Percentiles rank a stretch among this genome's conserved stretches.
Evolutionary conservation across 2,329 filamentous ascomycete species (phyloP).

Genomic region (Colletotrichum sp.): DNA sequence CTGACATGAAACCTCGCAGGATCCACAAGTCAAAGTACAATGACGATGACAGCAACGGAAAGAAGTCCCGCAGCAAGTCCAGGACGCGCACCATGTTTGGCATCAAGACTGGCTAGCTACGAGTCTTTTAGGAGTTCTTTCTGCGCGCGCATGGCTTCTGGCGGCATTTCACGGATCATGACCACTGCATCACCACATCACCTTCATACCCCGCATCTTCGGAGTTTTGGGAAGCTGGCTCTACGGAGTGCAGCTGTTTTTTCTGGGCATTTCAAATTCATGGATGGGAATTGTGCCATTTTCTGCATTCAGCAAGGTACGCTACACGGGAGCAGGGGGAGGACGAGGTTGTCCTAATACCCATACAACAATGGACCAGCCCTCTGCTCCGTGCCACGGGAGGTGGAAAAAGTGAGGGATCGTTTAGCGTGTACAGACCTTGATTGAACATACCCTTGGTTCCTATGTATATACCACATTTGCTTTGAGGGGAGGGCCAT

Average conservation of each 20-base stretch:
- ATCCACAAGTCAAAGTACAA: constrained; percentile 97
- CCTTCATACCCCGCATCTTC: constrained; percentile 22
- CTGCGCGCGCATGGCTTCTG: constrained; percentile 9
- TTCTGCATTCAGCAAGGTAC: constrained; percentile 12
- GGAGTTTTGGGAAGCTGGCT: constrained; percentile 22
- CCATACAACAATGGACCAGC: neutral
- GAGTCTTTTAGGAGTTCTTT: constrained; percentile 15
- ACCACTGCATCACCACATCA: constrained; percentile 22
- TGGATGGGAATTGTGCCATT: constrained; percentile 14
- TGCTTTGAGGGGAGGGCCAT: neutral
- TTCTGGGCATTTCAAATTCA: constrained; percentile 9
- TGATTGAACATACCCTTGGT: constrained; percentile 15
- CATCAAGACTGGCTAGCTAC: constrained; percentile 32
- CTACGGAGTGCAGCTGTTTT: constrained; percentile 16
- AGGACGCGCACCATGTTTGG: constrained; percentile 77
- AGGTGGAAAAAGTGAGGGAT: neutral
- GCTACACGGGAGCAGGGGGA: neutral
- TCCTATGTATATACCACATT: constrained; percentile 16
- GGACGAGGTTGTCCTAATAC: neutral
- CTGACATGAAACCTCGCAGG: constrained; percentile 54
- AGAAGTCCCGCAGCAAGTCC: constrained; percentile 75
- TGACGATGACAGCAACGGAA: constrained; percentile 58
- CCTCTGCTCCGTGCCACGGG: neutral
- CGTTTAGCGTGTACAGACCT: constrained; percentile 8
- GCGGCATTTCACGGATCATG: constrained; percentile 23